Evolutionary conservation across 768 basidiomycete genomes (phyloP).

Genomic region (Leccinum boreale): DNA sequence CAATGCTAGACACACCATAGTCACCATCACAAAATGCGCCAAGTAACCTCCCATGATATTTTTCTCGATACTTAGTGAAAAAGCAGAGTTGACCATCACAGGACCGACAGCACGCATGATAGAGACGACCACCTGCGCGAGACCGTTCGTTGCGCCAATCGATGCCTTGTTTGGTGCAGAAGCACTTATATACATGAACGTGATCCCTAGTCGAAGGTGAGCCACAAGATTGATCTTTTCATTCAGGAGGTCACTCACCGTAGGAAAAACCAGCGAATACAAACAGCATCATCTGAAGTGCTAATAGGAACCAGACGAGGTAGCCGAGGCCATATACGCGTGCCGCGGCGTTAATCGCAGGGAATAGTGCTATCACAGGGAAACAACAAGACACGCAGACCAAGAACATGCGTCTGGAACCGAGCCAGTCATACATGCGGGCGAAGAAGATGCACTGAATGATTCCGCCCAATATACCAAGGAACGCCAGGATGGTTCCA

Average conservation of each 20-base stretch:
- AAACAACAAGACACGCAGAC: constrained; percentile 44
- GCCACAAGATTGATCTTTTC: neutral
- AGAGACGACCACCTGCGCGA: constrained; percentile 32
- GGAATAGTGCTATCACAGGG: constrained; percentile 44
- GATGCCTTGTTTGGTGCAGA: constrained; percentile 66
- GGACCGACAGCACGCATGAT: constrained; percentile 29
- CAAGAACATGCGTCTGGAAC: constrained; percentile 58
- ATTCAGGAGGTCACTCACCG: constrained; percentile 38
- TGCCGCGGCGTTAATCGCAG: constrained; percentile 38
- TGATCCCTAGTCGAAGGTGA: constrained; percentile 41
- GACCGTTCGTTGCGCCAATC: constrained; percentile 72
- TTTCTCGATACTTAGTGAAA: constrained; percentile 25
- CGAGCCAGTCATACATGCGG: constrained; percentile 48
- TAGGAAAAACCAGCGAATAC: constrained; percentile 49
- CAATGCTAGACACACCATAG: constrained; percentile 29
- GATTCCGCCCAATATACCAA: constrained; percentile 34
- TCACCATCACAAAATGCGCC: constrained; percentile 45
- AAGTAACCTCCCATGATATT: constrained; percentile 52
- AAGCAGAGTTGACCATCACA: constrained; percentile 25
- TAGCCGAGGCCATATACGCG: constrained; percentile 36
- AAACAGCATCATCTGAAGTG: constrained; percentile 44
- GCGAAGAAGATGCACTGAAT: constrained; percentile 65
- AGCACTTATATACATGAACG: constrained; percentile 67
- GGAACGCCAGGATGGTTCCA: constrained; percentile 22
- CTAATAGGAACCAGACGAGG: constrained; percentile 49